These are phyloP conservation scores for Cornus controversa DNA, from an alignment of 148 eudicot species.

Conservation along the genomic window DNA sequence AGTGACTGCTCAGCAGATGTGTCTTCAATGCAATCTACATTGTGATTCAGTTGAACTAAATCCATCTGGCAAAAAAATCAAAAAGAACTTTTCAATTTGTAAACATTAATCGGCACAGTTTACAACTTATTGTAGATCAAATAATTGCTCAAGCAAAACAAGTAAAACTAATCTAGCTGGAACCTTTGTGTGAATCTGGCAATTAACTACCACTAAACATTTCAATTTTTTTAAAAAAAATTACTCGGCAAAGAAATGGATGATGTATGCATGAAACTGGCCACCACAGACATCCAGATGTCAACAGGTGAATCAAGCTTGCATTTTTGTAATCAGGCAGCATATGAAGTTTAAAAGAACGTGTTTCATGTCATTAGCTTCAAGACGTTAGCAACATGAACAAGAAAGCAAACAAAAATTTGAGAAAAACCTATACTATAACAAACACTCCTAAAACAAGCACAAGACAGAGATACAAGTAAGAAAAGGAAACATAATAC, in stretches of 20 bases:
- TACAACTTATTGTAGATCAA: background rate
- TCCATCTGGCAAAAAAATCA: slow-evolving; percentile 44
- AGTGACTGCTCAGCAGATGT: slow-evolving; percentile 21
- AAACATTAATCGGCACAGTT: background rate
- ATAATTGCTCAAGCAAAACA: background rate
- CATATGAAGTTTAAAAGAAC: background rate
- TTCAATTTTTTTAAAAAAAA: no score
- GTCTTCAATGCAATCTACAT: slow-evolving; percentile 26
- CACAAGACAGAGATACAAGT: background rate
- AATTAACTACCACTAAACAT: background rate
- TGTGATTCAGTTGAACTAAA: slow-evolving; percentile 17
- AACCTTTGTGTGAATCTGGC: background rate
- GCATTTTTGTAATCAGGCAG: background rate
- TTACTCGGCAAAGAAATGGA: background rate
- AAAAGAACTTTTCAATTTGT: background rate
- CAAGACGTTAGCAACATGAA: no score
- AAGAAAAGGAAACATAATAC: background rate
- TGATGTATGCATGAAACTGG: background rate
- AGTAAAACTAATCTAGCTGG: background rate
- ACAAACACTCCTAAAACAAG: background rate
- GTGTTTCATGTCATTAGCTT: background rate
- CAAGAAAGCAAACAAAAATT: background rate
- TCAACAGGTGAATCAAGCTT: background rate
- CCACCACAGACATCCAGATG: background rate
- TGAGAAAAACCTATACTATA: background rate